A percentile compares a stretch with the other conserved stretches of the same genome.
These are phyloP conservation scores for Asterophora parasitica DNA, from an alignment of 768 basidiomycete species.

Conservation along the genomic window DNA sequence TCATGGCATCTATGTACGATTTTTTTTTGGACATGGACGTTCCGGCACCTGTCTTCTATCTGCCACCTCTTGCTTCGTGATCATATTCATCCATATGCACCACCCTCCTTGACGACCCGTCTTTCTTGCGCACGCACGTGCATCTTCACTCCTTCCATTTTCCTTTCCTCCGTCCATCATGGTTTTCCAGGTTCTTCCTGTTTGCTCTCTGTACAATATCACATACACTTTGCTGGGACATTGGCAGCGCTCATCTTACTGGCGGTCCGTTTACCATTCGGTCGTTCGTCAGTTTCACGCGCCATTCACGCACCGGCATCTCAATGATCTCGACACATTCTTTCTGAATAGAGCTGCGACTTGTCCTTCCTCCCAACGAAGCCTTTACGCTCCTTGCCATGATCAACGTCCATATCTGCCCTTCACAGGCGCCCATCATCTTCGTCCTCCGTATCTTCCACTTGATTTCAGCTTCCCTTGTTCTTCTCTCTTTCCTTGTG, in stretches of 20 bases:
- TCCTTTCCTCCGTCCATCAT: no score
- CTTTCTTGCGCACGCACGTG: no score
- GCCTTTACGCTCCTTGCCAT: background rate
- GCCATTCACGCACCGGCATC: background rate
- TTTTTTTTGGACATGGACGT: constrained; percentile 15
- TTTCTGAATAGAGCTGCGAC: no score
- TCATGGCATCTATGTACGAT: constrained; percentile 10
- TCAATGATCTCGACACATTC: no score
- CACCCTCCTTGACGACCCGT: background rate
- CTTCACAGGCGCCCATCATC: background rate
- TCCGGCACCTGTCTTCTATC: background rate
- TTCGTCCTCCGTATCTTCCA: background rate
- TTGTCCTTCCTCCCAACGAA: background rate
- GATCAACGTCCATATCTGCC: background rate
- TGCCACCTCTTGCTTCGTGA: background rate
- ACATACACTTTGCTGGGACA: no score
- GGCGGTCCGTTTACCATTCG: no score
- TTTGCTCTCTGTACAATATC: background rate
- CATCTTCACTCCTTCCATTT: no score
- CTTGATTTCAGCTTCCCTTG: background rate
- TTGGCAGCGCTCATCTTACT: no score
- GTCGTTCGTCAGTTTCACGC: no score
- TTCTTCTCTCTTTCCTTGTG: no score
- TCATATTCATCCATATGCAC: background rate
- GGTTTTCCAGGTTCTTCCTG: background rate